These are phyloP conservation scores for Eucalyptus camaldulensis DNA, from an alignment of 345 rosid species.

Conservation along the genomic window DNA sequence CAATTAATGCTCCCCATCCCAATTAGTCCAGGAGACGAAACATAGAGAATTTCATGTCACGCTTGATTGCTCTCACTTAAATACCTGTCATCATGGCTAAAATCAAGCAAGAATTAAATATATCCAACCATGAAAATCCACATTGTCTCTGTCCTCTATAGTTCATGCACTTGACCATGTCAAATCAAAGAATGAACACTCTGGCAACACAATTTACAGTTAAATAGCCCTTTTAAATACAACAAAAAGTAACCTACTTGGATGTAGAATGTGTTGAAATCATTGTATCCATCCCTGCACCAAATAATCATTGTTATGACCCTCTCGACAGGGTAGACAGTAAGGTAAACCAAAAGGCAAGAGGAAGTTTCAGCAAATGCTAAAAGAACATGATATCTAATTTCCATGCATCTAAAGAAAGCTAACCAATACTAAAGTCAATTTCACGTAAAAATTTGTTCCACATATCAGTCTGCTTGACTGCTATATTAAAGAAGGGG, in stretches of 20 bases:
- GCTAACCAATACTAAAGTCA: background rate
- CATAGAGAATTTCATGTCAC: background rate
- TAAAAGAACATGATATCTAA: background rate
- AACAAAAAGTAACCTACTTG: slow-evolving; percentile 26
- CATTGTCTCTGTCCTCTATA: background rate
- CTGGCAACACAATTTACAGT: background rate
- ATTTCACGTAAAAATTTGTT: background rate
- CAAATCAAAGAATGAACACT: background rate
- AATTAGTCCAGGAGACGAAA: background rate
- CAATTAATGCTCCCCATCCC: background rate
- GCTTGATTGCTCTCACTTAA: background rate
- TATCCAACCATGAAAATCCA: background rate
- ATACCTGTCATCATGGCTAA: background rate
- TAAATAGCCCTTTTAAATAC: background rate
- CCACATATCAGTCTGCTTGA: background rate
- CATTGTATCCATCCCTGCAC: slow-evolving; percentile 97
- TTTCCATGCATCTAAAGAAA: background rate
- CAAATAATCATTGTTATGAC: slow-evolving; percentile 8
- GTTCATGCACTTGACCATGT: background rate
- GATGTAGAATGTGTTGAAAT: slow-evolving; percentile 96
- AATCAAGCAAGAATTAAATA: background rate
- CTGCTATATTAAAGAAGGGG: background rate
- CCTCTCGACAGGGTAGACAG: background rate
- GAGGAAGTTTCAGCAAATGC: background rate
- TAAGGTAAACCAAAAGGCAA: background rate